A percentile compares a stretch with the other conserved stretches of the same genome.
Conservation (phyloP, 352 stramenopile genomes). For the Plasmopara halstedii region DNA sequence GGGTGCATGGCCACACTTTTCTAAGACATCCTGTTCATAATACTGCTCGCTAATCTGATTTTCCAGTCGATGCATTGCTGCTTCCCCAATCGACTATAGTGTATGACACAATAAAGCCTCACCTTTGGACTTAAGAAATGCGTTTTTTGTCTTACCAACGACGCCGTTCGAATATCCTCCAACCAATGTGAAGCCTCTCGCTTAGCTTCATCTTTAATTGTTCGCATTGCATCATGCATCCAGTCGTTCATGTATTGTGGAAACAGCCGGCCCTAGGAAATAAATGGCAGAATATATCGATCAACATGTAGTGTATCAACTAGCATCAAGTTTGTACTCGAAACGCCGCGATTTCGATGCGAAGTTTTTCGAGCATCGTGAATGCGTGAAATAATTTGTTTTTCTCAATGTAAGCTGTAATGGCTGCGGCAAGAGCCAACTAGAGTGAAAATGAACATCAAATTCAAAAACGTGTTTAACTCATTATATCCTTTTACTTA, state of each 20-base stretch:
- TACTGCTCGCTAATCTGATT: constrained; percentile 72
- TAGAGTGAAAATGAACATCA: constrained; percentile 8
- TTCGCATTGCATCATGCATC: constrained; percentile 64
- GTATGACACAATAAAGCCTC: not conserved
- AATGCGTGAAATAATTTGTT: constrained; percentile 72
- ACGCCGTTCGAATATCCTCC: constrained; percentile 56
- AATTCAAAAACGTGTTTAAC: not conserved
- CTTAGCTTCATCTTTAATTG: constrained; percentile 70
- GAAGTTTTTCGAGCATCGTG: constrained; percentile 65
- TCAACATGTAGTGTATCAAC: constrained; percentile 1
- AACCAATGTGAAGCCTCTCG: constrained; percentile 55
- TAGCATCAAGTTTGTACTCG: constrained; percentile 27
- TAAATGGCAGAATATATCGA: not conserved
- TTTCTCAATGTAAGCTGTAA: constrained; percentile 59
- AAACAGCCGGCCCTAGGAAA: constrained; percentile 55
- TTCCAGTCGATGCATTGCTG: constrained; percentile 60
- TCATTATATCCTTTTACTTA: constrained; percentile 8
- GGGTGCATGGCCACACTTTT: constrained; percentile 45
- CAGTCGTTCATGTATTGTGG: constrained; percentile 72
- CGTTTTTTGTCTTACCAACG: constrained; percentile 25
- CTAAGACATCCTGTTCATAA: constrained; percentile 67
- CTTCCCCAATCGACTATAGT: constrained; percentile 47
- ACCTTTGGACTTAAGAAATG: not conserved
- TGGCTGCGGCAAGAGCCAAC: constrained; percentile 54
- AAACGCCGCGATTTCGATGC: constrained; percentile 58